These are phyloP conservation scores for Earliella scabrosa DNA, from an alignment of 1,284 basidiomycete species.

Conservation along the genomic window DNA sequence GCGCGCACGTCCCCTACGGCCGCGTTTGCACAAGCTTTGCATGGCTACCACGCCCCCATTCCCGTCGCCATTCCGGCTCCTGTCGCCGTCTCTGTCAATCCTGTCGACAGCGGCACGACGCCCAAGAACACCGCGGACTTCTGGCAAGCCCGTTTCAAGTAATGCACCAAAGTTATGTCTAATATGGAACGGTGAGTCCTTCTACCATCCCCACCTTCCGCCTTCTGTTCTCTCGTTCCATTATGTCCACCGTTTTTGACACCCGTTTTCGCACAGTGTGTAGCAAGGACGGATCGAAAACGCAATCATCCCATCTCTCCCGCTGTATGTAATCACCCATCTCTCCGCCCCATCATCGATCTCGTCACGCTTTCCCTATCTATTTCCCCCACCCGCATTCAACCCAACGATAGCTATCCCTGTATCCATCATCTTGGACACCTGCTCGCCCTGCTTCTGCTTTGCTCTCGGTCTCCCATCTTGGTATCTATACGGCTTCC, in stretches of 20 bases:
- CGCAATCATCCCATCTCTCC: neutral
- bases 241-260: too few species aligned
- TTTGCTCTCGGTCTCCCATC: too few species aligned
- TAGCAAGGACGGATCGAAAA: constrained; percentile 10
- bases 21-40: neutral
- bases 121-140: constrained; percentile 21
- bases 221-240: too few species aligned
- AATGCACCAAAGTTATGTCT: constrained; percentile 5
- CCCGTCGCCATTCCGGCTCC: neutral
- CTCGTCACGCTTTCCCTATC: neutral
- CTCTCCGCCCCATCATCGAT: neutral
- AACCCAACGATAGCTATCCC: too few species aligned
- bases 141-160: constrained; percentile 24
- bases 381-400: neutral
- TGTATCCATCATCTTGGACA: neutral
- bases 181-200: constrained; percentile 18
- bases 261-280: too few species aligned
- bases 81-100: neutral
- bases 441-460: neutral
- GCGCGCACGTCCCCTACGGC: constrained; percentile 11
- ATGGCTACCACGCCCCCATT: neutral
- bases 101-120: constrained; percentile 13
- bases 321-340: constrained; percentile 1
- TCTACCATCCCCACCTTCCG: neutral
- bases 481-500: too few species aligned